These are phyloP conservation scores for Tillandsia fasciculata DNA, from an alignment of 176 grass and related monocot genomes.

Conservation along the genomic window DNA sequence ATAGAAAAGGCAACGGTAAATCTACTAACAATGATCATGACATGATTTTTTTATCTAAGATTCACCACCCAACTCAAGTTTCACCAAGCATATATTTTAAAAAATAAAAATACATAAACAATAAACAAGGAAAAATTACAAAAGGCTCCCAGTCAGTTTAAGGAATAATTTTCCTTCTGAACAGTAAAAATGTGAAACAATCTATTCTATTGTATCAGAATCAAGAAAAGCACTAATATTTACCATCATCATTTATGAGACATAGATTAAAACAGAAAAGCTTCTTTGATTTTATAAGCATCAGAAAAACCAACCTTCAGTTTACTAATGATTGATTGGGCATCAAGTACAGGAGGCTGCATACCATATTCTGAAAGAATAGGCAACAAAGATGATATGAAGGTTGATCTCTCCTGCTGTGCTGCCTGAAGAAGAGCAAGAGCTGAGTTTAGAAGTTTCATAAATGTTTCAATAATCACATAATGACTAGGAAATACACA, in stretches of 20 bases:
- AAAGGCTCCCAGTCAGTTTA: background rate
- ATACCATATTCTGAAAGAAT: conserved; percentile 75
- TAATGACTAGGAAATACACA: background rate
- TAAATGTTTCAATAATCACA: background rate
- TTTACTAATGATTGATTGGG: conserved; percentile 84
- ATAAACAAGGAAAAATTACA: background rate
- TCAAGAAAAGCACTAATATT: background rate
- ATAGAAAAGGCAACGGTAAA: too few relatives aligned
- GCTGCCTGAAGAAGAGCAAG: conserved; percentile 48
- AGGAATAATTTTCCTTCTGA: background rate
- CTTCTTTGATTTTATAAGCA: background rate
- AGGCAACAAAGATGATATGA: conserved; percentile 81
- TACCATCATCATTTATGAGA: background rate
- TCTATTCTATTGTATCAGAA: background rate
- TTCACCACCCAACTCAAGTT: too few relatives aligned
- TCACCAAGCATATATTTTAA: too few relatives aligned
- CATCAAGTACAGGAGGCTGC: conserved; percentile 70
- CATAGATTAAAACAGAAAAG: background rate
- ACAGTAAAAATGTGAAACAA: background rate
- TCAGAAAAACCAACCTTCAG: conserved; percentile 52
- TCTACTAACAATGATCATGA: too few relatives aligned
- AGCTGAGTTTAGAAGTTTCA: conserved; percentile 9
- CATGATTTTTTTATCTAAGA: too few relatives aligned
- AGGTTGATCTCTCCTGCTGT: conserved; percentile 92
- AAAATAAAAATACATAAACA: too few relatives aligned